Evolutionary conservation across 2,329 filamentous ascomycete genomes (phyloP), one percentile per base, ranked within the genome.

Genomic region (Penicillium sp.): DNA sequence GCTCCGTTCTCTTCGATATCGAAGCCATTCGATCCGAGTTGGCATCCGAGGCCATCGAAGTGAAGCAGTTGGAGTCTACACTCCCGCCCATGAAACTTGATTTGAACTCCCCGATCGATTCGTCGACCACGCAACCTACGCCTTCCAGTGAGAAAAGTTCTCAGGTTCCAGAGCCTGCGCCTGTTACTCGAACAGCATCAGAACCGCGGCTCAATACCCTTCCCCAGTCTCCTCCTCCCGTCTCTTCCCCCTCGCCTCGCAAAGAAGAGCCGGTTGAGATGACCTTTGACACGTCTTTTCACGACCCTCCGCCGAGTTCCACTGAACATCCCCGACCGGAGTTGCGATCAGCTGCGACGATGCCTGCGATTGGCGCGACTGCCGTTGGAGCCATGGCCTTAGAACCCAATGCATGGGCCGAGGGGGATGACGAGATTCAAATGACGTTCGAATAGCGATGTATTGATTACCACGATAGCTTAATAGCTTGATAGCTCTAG

Each of bases 21-120:
- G 92, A 98, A 54, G 92, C 92, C 9, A 96, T 98, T 48, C 77
- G 86, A 32, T 82, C 86, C 7, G 85, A 93, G 55, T 70, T 98
- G 22, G 85, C 85, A 17, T 78, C 77, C 32, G 84, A 90, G 45
- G 72, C 74, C 29, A 75, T 77, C 15, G 74, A 80, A 60, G 79
- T 93, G 48, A 82, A 80, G 57, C 85, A 96, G 66, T 77, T 95
- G 42, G 77, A 92, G 63, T 88, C 84, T 33, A 95, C 89, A 1
- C 69, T 95, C 15, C 89, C 90, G 30, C 86, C 89, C 0, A 93
- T 95, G 76, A 92, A 87, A 60, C 75, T 95, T 40, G 77, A 83
- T 44, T 53, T 82, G 20, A 62, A 64, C 37, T 43, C 55, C 7
- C 50, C 55, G 1, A 17, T 52, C 0, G 41, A 48, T 15, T 38